These are phyloP conservation scores for Tetrahymena elliotti DNA, from an alignment of 73 alveolate species.

Conservation along the genomic window DNA sequence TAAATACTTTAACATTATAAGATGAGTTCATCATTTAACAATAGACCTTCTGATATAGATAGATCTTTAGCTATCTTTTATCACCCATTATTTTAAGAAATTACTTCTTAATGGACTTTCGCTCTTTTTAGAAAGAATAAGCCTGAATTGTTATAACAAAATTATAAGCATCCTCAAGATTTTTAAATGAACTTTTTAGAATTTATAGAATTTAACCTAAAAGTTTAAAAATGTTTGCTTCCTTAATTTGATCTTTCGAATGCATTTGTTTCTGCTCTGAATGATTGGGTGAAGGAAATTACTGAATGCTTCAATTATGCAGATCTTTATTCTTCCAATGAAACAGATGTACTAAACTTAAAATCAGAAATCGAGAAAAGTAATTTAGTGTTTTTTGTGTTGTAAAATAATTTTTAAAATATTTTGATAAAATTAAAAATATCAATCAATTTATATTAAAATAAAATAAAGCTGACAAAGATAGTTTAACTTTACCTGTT, in stretches of 20 bases:
- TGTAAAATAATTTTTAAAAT: background rate
- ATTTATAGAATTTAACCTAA: slow-evolving; percentile 17
- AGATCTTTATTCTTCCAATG: slow-evolving; percentile 7
- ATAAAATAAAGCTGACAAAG: slow-evolving; percentile 2
- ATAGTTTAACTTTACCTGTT: background rate
- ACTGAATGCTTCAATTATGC: slow-evolving; percentile 14
- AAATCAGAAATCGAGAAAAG: slow-evolving; percentile 13
- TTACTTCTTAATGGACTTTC: slow-evolving; percentile 5
- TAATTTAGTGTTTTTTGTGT: background rate
- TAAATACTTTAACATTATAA: background rate
- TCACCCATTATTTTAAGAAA: slow-evolving; percentile 27
- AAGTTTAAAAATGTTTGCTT: slow-evolving; percentile 19
- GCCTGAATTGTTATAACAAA: background rate
- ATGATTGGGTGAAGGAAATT: slow-evolving; percentile 43
- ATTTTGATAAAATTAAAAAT: too few species aligned
- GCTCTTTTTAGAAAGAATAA: background rate
- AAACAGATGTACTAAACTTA: background rate
- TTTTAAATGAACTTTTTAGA: slow-evolving; percentile 7
- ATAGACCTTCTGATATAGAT: slow-evolving; percentile 28
- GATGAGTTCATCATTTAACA: background rate
- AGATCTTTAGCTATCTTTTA: slow-evolving; percentile 30
- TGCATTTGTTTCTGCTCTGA: slow-evolving; percentile 31
- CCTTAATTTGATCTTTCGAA: background rate
- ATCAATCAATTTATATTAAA: background rate
- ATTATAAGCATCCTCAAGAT: slow-evolving; percentile 11